Evolutionary conservation across 164 flowering plant genomes (phyloP), one percentile per base, ranked within the genome.

Genomic region (Hamamelis virginiana): DNA sequence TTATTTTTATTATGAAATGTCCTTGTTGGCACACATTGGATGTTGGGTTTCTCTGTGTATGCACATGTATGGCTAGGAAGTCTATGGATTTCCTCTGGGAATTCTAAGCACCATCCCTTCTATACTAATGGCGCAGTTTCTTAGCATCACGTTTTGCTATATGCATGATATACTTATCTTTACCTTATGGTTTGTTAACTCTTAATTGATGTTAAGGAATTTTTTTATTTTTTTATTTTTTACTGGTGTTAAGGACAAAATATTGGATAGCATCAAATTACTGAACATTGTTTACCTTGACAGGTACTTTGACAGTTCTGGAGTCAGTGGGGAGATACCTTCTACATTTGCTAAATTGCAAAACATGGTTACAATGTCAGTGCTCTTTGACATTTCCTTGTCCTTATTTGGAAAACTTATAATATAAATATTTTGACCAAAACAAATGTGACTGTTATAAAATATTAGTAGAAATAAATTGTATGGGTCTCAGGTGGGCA

Each of bases 261-360:
- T 33, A 33, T 33, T 33, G 6, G 2, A 33, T 33, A 33, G 41
- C 19, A 38, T 14, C 18, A 48, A 43, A n/a, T 47, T 8, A 12
- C 48, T 26, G 51, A 50, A 46, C 3, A n/a, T 27, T 50, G 26
- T 65, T 27, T 48, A 48, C 22, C 46, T 44, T 71, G 59, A 46
- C 83, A 86, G 89, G 47, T 86, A 82, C 70, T 56, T 82, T 9
- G 84, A 80, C 67, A 84, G 86, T 57, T 62, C 83, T 69, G 88
- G 88, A 67, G 76, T 84, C 41, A 74, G 82, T 65, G 91, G 91
- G 33, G 74, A 61, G 51, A 82, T 87, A 55, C 91, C 91, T 73
- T 56, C 76, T 13, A 61, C 84, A 59, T 85, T 85, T 79, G 77
- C 81, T 13, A 79, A 70, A 46, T 76, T 85, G 12, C 44, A 41